Conservation (phyloP, 225 moss, liverwort and hornwort species). For the Ulota crispa region DNA sequence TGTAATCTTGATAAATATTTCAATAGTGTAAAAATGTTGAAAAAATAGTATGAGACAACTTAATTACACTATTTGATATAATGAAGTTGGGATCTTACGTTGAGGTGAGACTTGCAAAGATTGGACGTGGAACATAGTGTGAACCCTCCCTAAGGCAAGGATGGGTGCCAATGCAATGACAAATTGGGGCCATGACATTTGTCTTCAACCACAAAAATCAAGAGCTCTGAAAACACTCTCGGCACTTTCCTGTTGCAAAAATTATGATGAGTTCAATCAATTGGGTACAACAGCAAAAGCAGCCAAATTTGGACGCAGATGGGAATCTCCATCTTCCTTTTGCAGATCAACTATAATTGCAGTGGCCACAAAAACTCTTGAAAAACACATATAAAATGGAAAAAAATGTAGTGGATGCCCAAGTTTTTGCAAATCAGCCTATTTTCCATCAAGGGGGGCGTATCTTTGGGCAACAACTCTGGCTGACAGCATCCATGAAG, state of each 20-base stretch:
- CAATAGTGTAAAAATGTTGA: too few species aligned
- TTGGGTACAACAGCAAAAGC: neutral
- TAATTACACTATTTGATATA: too few species aligned
- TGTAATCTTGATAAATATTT: too few species aligned
- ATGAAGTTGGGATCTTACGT: too few species aligned
- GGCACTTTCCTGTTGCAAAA: constrained; percentile 7
- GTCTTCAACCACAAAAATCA: neutral
- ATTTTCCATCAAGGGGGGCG: neutral
- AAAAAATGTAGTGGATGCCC: neutral
- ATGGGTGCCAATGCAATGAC: constrained; percentile 20
- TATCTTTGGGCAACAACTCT: constrained; percentile 4
- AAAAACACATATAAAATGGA: neutral
- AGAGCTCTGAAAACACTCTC: neutral
- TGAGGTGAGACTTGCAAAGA: too few species aligned
- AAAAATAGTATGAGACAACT: too few species aligned
- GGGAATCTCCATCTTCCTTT: constrained; percentile 31
- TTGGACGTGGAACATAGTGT: too few species aligned
- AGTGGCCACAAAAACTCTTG: neutral
- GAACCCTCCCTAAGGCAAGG: neutral
- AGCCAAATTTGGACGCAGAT: constrained; percentile 5
- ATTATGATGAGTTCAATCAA: constrained; percentile 31
- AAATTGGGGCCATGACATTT: neutral
- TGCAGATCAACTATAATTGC: constrained; percentile 23
- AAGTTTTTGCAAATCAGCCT: neutral
- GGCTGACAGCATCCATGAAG: constrained; percentile 6